Evolutionary conservation across 2,329 filamentous ascomycete species (phyloP).

Genomic region (Acephala macrosclerotiorum): DNA sequence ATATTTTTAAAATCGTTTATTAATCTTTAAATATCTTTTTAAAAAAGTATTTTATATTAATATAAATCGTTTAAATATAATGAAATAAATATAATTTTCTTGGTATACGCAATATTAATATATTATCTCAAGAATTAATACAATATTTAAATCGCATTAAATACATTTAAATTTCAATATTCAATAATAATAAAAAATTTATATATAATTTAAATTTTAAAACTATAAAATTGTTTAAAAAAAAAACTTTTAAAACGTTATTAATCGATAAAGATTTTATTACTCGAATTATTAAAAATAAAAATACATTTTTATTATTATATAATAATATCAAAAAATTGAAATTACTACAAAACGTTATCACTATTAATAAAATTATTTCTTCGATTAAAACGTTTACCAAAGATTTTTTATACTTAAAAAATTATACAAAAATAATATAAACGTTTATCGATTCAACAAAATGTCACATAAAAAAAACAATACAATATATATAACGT

Average conservation of each 20-base stretch:
- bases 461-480: constrained; percentile 24
- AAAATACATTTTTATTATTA: constrained; percentile 22
- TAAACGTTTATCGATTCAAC: constrained; percentile 22
- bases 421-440: constrained; percentile 22
- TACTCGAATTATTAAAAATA: constrained; percentile 24
- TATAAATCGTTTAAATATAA: constrained; percentile 13
- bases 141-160: constrained; percentile 27
- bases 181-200: constrained; percentile 21
- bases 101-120: constrained; percentile 3
- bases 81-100: constrained; percentile 2
- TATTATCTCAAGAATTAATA: constrained; percentile 25
- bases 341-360: constrained; percentile 23
- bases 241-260: constrained; percentile 20
- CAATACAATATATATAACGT: constrained; percentile 47
- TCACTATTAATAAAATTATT: constrained; percentile 26
- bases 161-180: constrained; percentile 19
- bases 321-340: constrained; percentile 22
- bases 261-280: constrained; percentile 24
- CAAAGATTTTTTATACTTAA: constrained; percentile 26
- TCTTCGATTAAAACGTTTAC: constrained; percentile 24
- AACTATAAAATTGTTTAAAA: constrained; percentile 24
- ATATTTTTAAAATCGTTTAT: constrained; percentile 12
- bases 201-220: constrained; percentile 26
- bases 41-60: constrained; percentile 10
- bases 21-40: constrained; percentile 12